Evolutionary conservation across 352 stramenopile genomes (phyloP).

Genomic region (Phytophthora fragariae): DNA sequence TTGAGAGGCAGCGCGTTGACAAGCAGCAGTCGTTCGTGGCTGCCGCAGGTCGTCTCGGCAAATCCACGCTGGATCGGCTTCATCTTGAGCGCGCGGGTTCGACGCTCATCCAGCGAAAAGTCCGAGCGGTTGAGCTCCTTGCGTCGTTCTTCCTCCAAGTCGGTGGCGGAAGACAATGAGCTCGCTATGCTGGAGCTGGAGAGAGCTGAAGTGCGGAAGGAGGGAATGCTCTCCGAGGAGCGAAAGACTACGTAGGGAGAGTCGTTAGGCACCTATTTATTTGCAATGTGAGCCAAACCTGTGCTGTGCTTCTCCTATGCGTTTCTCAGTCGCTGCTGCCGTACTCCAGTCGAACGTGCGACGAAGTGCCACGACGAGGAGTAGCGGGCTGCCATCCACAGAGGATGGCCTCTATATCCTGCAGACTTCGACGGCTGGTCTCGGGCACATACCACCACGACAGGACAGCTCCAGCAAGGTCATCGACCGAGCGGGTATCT

Average conservation of each 20-base stretch:
- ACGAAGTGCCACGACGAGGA: conserved; percentile 56
- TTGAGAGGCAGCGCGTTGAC: conserved; percentile 22
- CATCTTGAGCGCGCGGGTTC: not conserved
- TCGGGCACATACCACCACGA: conserved; percentile 79
- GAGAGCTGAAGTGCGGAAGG: not conserved
- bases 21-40: conserved; percentile 24
- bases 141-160: conserved; percentile 23
- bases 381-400: conserved; percentile 79
- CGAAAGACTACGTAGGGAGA: conserved; percentile 23
- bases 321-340: conserved; percentile 37
- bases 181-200: conserved; percentile 19
- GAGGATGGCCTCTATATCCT: conserved; percentile 84
- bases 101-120: conserved; percentile 6
- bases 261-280: conserved; percentile 33
- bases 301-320: conserved; percentile 8
- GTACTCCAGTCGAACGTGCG: conserved; percentile 57
- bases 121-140: conserved; percentile 14
- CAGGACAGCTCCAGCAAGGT: conserved; percentile 52
- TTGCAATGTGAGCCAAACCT: conserved; percentile 32
- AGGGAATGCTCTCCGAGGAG: conserved; percentile 19
- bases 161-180: conserved; percentile 26
- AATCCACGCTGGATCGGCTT: conserved; percentile 11
- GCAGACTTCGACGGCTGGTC: conserved; percentile 77
- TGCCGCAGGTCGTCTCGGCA: conserved; percentile 14
- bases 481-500: not conserved